Evolutionary conservation across 2,329 filamentous ascomycete genomes (phyloP).

Genomic region (Paracamarosporium sp.): DNA sequence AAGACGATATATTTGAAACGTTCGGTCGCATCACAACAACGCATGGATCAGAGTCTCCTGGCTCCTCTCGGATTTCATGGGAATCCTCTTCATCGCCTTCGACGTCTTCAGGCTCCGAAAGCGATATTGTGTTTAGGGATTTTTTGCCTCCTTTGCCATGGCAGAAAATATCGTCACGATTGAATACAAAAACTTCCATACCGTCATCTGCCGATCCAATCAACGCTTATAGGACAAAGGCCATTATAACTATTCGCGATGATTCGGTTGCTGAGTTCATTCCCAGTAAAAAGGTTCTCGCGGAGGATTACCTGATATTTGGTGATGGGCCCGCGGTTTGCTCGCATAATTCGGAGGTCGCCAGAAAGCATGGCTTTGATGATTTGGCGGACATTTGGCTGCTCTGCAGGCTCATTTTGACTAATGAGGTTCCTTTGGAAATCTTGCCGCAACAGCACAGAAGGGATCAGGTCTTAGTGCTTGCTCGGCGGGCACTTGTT

Average conservation of each 20-base stretch:
- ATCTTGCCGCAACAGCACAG: constrained; percentile 63
- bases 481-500: constrained; percentile 68
- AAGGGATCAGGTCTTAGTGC: constrained; percentile 69
- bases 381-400: constrained; percentile 86
- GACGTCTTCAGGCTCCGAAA: constrained; percentile 44
- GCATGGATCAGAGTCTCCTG: constrained; percentile 32
- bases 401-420: constrained; percentile 77
- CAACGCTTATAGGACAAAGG: constrained; percentile 60
- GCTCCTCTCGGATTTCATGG: constrained; percentile 41
- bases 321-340: constrained; percentile 84
- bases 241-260: constrained; percentile 76
- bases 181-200: constrained; percentile 60
- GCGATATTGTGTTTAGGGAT: constrained; percentile 50
- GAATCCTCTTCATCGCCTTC: constrained; percentile 47
- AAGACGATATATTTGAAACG: constrained; percentile 66
- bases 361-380: constrained; percentile 70
- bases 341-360: constrained; percentile 80
- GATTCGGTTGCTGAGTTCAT: constrained; percentile 66
- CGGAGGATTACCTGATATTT: constrained; percentile 81
- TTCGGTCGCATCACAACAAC: constrained; percentile 59
- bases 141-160: constrained; percentile 59
- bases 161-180: constrained; percentile 58
- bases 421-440: constrained; percentile 76
- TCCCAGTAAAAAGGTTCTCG: constrained; percentile 80
- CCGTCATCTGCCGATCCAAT: constrained; percentile 39